Evolutionary conservation across 768 basidiomycete species (phyloP), one percentile per base, ranked within the genome.

Genomic region (Pleurotus citrinopileatus): DNA sequence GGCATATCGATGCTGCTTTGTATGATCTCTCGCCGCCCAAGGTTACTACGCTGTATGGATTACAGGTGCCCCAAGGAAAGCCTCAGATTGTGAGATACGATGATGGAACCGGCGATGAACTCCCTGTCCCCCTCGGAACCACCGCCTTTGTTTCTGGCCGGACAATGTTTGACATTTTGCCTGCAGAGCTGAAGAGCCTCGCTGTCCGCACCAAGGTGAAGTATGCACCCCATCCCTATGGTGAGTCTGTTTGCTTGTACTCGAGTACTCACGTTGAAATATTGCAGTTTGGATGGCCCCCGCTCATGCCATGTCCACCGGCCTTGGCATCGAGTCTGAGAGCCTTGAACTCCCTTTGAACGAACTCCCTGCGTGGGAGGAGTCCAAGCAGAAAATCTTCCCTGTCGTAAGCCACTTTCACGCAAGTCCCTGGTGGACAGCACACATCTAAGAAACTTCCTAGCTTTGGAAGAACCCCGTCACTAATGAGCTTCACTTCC

Each of bases 381-480:
- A 91, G 64, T 74, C 73, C 36, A 88, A 82, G 67, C 56, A 88
- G 63, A 91, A 94, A 77, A 73, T 75, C 2, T 76, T 86, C 52
- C 91, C 93, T 23, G 65, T 91, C 37, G 75, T 76, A 53, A 55
- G 73, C 70, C 25, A 42, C 60, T 40, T 10, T 59, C 26, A 26
- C n/a, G n/a, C n/a, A n/a, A n/a, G n/a, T n/a, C n/a, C n/a, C n/a
- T n/a, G n/a, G n/a, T n/a, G n/a, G n/a, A n/a, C n/a, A n/a, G n/a
- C n/a, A n/a, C n/a, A n/a, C n/a, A n/a, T n/a, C n/a, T n/a, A n/a
- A n/a, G n/a, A n/a, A n/a, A n/a, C n/a, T n/a, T n/a, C n/a, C 13
- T 57, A 93, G 87, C 66, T 87, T 5, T 96, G 94, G 94, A 95
- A 95, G 77, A 96, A 95, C 69, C 91, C 93, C 0, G 81, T 83